These are phyloP conservation scores for Pseudogymnoascus destructans DNA, from an alignment of 2,329 filamentous ascomycete species.

Conservation along the genomic window DNA sequence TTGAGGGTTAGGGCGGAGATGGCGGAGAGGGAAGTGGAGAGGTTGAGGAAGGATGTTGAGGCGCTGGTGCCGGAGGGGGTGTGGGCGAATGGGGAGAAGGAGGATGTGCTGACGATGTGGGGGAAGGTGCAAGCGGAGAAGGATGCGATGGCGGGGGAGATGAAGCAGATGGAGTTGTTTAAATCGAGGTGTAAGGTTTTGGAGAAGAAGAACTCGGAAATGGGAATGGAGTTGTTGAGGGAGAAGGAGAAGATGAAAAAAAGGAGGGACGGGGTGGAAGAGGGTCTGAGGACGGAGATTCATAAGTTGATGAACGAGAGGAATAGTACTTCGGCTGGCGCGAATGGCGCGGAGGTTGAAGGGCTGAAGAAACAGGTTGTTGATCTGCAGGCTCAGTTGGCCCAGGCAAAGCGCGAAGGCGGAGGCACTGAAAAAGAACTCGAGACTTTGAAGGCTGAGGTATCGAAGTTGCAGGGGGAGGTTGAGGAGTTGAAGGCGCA, in stretches of 20 bases:
- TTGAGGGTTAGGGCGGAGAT: background rate
- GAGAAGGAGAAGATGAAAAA: background rate
- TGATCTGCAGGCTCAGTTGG: background rate
- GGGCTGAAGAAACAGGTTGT: background rate
- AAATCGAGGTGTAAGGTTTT: background rate
- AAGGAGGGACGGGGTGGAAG: conserved; percentile 11
- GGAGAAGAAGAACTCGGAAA: background rate
- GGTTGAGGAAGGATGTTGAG: background rate
- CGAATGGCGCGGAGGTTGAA: background rate
- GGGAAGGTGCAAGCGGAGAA: background rate
- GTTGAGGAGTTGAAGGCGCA: background rate
- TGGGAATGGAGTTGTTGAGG: background rate
- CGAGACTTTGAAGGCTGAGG: background rate
- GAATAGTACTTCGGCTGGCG: too few species aligned
- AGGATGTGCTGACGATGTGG: background rate
- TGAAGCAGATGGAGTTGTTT: background rate
- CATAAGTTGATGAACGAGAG: background rate
- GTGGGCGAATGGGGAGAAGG: background rate
- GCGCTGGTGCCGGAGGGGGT: background rate
- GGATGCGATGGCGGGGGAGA: background rate
- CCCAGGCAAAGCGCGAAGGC: background rate
- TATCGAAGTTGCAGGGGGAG: background rate
- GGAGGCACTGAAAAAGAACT: background rate
- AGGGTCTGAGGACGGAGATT: background rate
- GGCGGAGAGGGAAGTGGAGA: background rate